Evolutionary conservation across 345 rosid species (phyloP), one percentile per base, ranked within the genome.

Genomic region (Eutrema heterophyllum): DNA sequence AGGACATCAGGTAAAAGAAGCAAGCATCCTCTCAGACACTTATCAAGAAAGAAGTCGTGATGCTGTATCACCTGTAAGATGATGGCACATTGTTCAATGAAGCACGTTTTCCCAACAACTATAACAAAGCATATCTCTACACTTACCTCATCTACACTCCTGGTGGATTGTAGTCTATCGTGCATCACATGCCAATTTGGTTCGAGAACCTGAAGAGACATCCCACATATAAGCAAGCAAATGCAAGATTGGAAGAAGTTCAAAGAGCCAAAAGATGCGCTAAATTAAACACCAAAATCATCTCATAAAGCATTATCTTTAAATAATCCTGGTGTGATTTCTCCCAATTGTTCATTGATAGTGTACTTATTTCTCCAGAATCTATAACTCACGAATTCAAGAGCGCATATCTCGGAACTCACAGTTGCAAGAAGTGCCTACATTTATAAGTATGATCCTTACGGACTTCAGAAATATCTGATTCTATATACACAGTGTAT

Each of bases 151-250:
- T 95, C 99, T 72, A 95, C 85, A 79, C 96, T 90, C 79, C 83
- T 90, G 40, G 94, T 88, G 56, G 83, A 80, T 74, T 87, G 96
- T 73, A 92, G 86, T 79, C 87, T 81, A 74, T 78, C 79, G 40
- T 86, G 85, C 98, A 95, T 87, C 82, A 84, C 83, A 69, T 95
- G 96, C 98, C 98, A 95, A 79, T 90, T 95, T 60, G 97, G 99
- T 83, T 95, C 99, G 70, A 95, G 87, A 76, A 95, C 99, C 98
- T 92, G 88, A 78, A 74, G 68, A 51, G 29, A 26, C 33, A 16
- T 56, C 29, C 72, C 58, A 66, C 58, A 59, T 59, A 44, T 27
- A 48, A 32, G 67, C 29, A 69, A 46, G 70, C 21, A 40, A 64
- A 30, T 48, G 24, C 24, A 70, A 36, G 29, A 61, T 62, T 15